Conservation (phyloP, 164 flowering plant genomes). For the Vitis rotundifolia region DNA sequence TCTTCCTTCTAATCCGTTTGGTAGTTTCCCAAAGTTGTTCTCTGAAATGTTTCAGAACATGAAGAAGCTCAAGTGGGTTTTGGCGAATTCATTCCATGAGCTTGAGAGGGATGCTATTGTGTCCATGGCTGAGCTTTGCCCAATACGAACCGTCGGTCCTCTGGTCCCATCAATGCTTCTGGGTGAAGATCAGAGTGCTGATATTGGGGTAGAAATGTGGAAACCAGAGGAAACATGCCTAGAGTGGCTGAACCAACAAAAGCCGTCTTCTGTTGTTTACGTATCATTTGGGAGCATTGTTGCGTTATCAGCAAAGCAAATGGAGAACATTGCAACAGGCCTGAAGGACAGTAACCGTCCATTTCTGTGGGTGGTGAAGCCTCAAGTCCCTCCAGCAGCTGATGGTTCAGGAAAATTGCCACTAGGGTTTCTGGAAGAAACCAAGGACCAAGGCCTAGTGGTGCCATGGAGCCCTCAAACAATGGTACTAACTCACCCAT, state of each 20-base stretch:
- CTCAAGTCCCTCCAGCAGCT: not conserved
- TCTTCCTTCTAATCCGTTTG: slow-evolving; percentile 28
- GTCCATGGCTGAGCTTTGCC: slow-evolving; percentile 18
- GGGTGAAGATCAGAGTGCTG: slow-evolving; percentile 17
- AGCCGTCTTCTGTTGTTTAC: slow-evolving; percentile 22
- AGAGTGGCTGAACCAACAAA: slow-evolving; percentile 23
- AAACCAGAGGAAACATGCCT: slow-evolving; percentile 20
- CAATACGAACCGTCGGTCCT: slow-evolving; percentile 31
- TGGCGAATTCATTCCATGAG: slow-evolving; percentile 39
- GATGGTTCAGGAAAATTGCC: slow-evolving; percentile 13
- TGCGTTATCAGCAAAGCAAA: slow-evolving; percentile 15
- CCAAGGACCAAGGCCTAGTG: slow-evolving; percentile 17
- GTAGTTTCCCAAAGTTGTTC: slow-evolving; percentile 14
- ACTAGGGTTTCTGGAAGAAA: slow-evolving; percentile 18
- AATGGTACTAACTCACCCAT: slow-evolving; percentile 14
- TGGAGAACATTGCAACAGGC: slow-evolving; percentile 25
- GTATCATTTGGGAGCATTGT: slow-evolving; percentile 32
- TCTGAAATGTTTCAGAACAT: slow-evolving; percentile 10
- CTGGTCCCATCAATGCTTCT: slow-evolving; percentile 29
- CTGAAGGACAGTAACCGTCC: slow-evolving; percentile 13
- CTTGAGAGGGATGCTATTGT: slow-evolving; percentile 33
- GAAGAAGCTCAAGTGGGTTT: slow-evolving; percentile 30
- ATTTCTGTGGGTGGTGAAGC: slow-evolving; percentile 37
- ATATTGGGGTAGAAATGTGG: slow-evolving; percentile 15
- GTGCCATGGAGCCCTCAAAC: slow-evolving; percentile 25